phyloP scores from a whole-genome alignment of 1,284 basidiomycete species.

The Ceratobasidium papillatum region DNA sequence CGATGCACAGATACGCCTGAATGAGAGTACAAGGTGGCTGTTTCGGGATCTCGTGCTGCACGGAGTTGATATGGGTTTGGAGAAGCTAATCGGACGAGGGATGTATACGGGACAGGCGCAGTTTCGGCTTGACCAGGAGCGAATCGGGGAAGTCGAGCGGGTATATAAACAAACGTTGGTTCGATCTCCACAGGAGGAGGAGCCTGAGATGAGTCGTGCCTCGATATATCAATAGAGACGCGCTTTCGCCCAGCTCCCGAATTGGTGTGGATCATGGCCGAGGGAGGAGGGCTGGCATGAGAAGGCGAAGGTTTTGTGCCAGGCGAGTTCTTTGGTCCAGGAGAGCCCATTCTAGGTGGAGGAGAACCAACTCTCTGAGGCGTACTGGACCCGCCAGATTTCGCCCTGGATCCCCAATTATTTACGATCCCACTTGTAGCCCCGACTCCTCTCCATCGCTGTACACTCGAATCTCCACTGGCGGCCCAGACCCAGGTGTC shows the following conservation, averaged over 20 bases:
- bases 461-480: constrained; percentile 80
- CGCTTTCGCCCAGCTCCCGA: constrained; percentile 31
- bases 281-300: neutral
- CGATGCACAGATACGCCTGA: constrained; percentile 33
- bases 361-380: constrained; percentile 23
- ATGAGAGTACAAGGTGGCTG: constrained; percentile 31
- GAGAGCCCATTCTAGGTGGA: constrained; percentile 14
- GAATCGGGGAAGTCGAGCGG: neutral
- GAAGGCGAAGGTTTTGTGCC: neutral
- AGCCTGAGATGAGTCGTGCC: neutral
- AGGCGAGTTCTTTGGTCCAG: neutral
- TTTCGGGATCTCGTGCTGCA: constrained; percentile 27
- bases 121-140: neutral
- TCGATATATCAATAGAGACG: constrained; percentile 24
- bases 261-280: constrained; percentile 3
- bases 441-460: constrained; percentile 67
- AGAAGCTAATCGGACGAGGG: constrained; percentile 30
- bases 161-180: neutral
- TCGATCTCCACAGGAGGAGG: constrained; percentile 4
- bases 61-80: constrained; percentile 27
- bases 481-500: constrained; percentile 93
- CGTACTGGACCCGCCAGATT: neutral
- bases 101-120: constrained; percentile 18
- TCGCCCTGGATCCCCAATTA: constrained; percentile 17
- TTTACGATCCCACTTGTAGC: neutral